Evolutionary conservation across 2,329 filamentous ascomycete species (phyloP), one percentile per base, ranked within the genome.

Genomic region (Aureobasidium uvarum): DNA sequence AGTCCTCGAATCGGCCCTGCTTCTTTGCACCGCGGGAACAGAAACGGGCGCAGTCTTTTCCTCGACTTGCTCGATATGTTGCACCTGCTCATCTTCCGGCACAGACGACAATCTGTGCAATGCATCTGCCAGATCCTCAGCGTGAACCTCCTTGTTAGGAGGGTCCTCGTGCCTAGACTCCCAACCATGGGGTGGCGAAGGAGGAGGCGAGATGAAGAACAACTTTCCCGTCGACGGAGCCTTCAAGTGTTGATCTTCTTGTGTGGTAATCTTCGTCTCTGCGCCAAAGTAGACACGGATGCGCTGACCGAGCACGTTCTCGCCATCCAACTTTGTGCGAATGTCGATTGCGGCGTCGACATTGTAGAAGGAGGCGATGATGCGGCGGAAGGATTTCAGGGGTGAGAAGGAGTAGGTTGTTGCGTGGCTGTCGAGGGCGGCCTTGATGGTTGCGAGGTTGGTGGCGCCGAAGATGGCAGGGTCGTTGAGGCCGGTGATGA

Each of bases 341-440:
- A 94, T 89, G 65, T 82, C 81, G 71, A 91, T 86, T 65, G 91
- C 90, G 63, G 88, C 85, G 62, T 87, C 84, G 72, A 84, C 81
- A 67, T 86, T 85, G 77, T 84, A 88, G 81, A 95, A 94, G 70
- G 89, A 91, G 67, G 90, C 86, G 71, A 94, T 83, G 72, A 95
- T 92, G 75, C 91, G 88, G 69, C 88, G 86, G 82, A 95, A 92
- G 7, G 89, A 92, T 76, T 91, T 91, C 68, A 95, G 84, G 0
- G 91, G 91, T 13, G 89, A 86, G 83, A 90, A 95, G 66, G 88
- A 86, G 78, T 91, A 88, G 69, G 94, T 86, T 59, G 86, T 83
- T 2, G 89, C 89, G n/a, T 87, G 86, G 58, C 84, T 77, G 72
- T 85, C 80, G 75, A 95, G 87, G 66, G 91, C 85, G 64, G 87